Evolutionary conservation across 805 yeast genomes (phyloP), one percentile per base, ranked within the genome.

Genomic region (Komagataella pastoris): DNA sequence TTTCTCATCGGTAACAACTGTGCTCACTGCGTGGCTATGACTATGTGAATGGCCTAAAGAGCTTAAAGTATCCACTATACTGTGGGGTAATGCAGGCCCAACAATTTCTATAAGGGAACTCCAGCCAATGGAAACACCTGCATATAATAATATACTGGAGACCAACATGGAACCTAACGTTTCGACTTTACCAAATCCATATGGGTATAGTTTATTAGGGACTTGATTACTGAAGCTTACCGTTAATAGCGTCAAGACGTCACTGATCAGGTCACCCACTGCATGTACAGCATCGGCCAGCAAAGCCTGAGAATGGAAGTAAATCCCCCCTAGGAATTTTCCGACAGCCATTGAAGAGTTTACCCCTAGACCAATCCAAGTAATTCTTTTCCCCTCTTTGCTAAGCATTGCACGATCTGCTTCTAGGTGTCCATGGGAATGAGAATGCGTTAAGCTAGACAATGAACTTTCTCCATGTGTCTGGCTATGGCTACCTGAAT

Each of bases 201-300:
- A 70, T 1, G 99, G 98, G 61, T 79, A 93, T 19, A 64, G 58
- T 3, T 67, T 61, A 36, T 77, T 75, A 8, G 90, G 84, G 6
- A 76, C 68, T 57, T 79, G 79, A 8, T 74, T 66, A 4, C 95
- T 82, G 49, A 85, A 80, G 36, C 86, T 81, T 17, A 93, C 97
- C 1, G 98, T 91, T 3, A 89, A 83, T 52, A 93, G 71, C 0
- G 99, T 93, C 56, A 93, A 69, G 48, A 91, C 77, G 65, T 93
- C 99, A 7, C 96, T 86, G 14, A 93, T 77, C 69, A 91, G 72
- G 66, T 93, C 99, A 48, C 95, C 83, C 18, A 88, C 74, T 0
- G 98, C 91, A 68, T 93, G 99, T 24, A 89, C 83, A 1, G 97
- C 90, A 66, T 93, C 99, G 1, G 99, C 99, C 49, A 90, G 64